These are phyloP conservation scores for Sedum album DNA, from an alignment of 164 flowering plant genomes.

Conservation along the genomic window DNA sequence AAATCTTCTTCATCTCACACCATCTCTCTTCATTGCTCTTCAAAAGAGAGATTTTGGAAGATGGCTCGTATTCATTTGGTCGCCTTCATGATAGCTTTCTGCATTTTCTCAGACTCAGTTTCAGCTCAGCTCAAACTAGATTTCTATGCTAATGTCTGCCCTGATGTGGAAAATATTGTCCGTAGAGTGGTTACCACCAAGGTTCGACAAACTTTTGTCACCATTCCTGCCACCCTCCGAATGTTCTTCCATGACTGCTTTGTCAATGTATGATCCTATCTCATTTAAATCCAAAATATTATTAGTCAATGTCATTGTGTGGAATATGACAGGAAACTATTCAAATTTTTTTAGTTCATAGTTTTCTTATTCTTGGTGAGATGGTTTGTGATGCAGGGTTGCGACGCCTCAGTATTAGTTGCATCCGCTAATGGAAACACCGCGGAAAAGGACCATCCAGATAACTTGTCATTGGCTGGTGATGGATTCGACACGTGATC, in stretches of 20 bases:
- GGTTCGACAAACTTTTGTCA: constrained; percentile 42
- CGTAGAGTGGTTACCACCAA: constrained; percentile 37
- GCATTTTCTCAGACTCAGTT: background rate
- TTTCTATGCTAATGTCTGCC: constrained; percentile 23
- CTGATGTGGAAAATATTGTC: constrained; percentile 52
- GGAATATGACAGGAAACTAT: background rate
- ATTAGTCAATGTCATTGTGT: background rate
- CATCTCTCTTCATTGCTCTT: background rate
- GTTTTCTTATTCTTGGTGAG: background rate
- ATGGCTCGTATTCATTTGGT: background rate
- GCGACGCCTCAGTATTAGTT: too few species aligned
- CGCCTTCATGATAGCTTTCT: background rate
- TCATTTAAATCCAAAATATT: background rate
- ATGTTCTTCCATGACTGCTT: constrained; percentile 88
- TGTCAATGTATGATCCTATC: constrained; percentile 35
- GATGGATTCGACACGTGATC: too few species aligned
- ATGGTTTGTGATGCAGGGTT: constrained; percentile 22
- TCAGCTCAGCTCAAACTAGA: background rate
- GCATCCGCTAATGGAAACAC: constrained; percentile 11
- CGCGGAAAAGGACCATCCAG: constrained; percentile 34
- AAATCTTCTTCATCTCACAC: background rate
- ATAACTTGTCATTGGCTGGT: constrained; percentile 33
- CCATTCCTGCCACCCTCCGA: constrained; percentile 74
- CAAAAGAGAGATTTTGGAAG: background rate
- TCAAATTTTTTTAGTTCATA: too few species aligned